Base-by-base conservation (phyloP, 495 filamentous ascomycete species). In the Ramalina intermedia region DNA sequence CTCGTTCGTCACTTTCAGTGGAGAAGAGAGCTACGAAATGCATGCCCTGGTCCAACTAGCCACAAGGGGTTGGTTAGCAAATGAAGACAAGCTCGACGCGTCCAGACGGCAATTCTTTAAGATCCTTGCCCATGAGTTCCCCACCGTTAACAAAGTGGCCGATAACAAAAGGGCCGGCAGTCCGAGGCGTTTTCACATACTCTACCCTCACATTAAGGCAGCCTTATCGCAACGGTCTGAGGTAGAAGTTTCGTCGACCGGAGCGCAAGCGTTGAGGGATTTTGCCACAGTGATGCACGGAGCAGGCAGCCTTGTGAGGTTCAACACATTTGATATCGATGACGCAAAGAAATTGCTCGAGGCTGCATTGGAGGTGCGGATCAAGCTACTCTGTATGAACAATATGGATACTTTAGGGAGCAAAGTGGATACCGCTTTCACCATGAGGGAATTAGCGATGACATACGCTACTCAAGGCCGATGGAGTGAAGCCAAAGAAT, bases 1-100 rank as follows among this genome's bases (percentile, higher is more conserved):
- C 14, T 40, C 24, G 23, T 49, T 43, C 26, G 37, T 46, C 23
- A 16, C 46, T 11, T 24, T 54, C 29, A 33, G 48, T 53, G 14
- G 39, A 38, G 37, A 14, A 35, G 44, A 21, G 43, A 43, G 29
- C 43, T 55, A 14, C 48, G 59, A 67, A 49, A 77, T 75, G 63
- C 66, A 75, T 57, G 36, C 47, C 42, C 61, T 77, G 1, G 70
- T 75, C 16, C 66, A 75, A 54, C 47, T 72, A 21, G 60, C 64
- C 2, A 70, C 56, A 17, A 54, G 60, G 47, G 60, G 56, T 20
- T 75, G 70, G 72, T 56, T 76, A 9, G 48, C 66, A 43, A 48
- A 51, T 0, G 29, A 66, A 5, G 55, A 50, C 18, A 29, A 70
- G 45, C 47, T 62, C 21, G 66, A 75, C 48, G 55, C 37, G 13